Evolutionary conservation across 2,329 filamentous ascomycete genomes (phyloP), one percentile per base, ranked within the genome.

Genomic region (Xylariaceae sp.): DNA sequence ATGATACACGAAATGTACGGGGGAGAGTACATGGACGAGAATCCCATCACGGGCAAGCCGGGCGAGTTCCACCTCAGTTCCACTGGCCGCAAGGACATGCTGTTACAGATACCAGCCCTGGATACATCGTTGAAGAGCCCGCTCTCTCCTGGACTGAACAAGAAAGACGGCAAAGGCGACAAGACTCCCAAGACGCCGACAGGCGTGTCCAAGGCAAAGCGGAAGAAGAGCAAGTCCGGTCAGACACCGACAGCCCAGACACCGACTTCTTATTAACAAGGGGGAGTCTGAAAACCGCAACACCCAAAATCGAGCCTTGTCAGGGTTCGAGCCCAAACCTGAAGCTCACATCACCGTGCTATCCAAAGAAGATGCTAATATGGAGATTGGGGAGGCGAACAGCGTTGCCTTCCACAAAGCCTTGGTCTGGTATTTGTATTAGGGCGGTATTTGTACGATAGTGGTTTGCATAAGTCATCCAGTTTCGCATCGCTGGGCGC

Each of bases 21-120:
- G 29, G 74, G 78, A 37, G 79, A 84, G 49, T 84, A 80, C 56
- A 76, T 84, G 62, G 78, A 85, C 60, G 78, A 83, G 59, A 84
- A 82, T 50, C 79, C 80, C 32, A 83, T 85, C 52, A 83, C 79
- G 1, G 81, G 81, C 37, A 72, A 74, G 22, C 81, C 81, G 1
- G 81, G 81, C 37, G 78, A 81, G 40, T 85, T 84, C 60, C 78
- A 83, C 50, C 69, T 83, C 9, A 74, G 75, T 8, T 79, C 77
- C 7, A 82, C 78, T 0, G 79, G 80, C 1, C 71, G 78, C 40
- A 76, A 76, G 54, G 60, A 65, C 39, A 67, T 64, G 26, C 9
- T 13, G 42, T 48, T 63, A 12, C 52, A 52, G 22, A 45, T 53
- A 8, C 46, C 55, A 7, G 50, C 44, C 13, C 43, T 59, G 9